Percentiles rank a stretch among this genome's conserved stretches.
These are phyloP conservation scores for Podaxis sp. DNA, from an alignment of 768 basidiomycete species.

Conservation along the genomic window DNA sequence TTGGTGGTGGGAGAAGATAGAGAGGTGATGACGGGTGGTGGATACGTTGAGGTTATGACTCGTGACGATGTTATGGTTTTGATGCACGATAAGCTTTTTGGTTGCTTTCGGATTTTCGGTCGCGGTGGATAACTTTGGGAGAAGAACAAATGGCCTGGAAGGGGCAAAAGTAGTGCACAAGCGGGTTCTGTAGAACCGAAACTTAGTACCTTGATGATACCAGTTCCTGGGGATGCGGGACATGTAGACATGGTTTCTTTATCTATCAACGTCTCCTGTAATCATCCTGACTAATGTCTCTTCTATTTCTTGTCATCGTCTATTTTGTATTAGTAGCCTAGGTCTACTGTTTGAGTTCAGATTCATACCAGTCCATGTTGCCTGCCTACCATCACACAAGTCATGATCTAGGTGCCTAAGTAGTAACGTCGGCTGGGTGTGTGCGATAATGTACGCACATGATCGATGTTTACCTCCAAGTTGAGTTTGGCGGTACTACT, in stretches of 20 bases:
- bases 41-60: neutral
- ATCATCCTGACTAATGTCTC: neutral
- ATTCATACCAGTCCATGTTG: neutral
- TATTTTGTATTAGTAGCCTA: neutral
- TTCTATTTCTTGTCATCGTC: neutral
- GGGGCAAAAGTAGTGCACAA: neutral
- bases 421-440: too few species aligned
- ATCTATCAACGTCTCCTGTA: neutral
- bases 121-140: neutral
- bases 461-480: too few species aligned
- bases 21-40: neutral
- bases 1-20: constrained; percentile 3
- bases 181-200: neutral
- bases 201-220: neutral
- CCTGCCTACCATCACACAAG: too few species aligned
- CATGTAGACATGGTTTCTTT: neutral
- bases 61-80: neutral
- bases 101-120: neutral
- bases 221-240: neutral
- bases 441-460: too few species aligned
- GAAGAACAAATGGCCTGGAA: neutral
- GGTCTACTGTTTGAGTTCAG: neutral
- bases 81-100: neutral
- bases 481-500: too few species aligned
- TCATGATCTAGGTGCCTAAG: too few species aligned